A percentile compares a stretch with the other conserved stretches of the same genome.
These are phyloP conservation scores for Leccinellum albellum DNA, from an alignment of 768 basidiomycete genomes.

Conservation along the genomic window DNA sequence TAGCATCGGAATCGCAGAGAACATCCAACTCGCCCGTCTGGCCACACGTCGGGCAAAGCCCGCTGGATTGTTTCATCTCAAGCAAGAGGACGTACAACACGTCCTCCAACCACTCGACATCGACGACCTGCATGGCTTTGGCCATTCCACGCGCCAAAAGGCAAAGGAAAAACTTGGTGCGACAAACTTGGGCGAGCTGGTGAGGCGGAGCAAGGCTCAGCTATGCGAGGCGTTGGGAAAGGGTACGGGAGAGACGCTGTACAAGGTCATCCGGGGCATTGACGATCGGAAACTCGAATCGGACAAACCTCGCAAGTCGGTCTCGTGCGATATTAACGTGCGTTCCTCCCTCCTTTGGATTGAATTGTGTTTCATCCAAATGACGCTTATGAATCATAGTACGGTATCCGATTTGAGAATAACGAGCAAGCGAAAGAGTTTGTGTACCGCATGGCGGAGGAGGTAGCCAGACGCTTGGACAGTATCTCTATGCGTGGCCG, in stretches of 20 bases:
- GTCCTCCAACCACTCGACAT: conserved; percentile 71
- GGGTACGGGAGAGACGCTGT: conserved; percentile 79
- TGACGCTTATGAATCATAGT: conserved; percentile 45
- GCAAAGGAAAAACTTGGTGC: conserved; percentile 75
- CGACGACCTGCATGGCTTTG: conserved; percentile 84
- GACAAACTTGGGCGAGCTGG: conserved; percentile 65
- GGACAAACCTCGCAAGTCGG: conserved; percentile 83
- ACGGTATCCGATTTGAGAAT: conserved; percentile 90
- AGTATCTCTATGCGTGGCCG: conserved; percentile 66
- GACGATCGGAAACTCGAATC: conserved; percentile 78
- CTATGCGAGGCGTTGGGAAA: conserved; percentile 77
- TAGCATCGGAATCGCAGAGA: conserved; percentile 88
- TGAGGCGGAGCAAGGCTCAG: conserved; percentile 55
- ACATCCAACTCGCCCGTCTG: conserved; percentile 88
- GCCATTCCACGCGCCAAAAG: conserved; percentile 69
- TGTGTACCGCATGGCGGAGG: conserved; percentile 69
- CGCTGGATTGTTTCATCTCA: conserved; percentile 77
- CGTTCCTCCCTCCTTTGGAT: conserved; percentile 29
- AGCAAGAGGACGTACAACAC: conserved; percentile 44
- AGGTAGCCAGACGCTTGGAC: conserved; percentile 71
- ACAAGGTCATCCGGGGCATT: conserved; percentile 77
- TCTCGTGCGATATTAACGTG: conserved; percentile 94
- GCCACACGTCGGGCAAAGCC: conserved; percentile 93
- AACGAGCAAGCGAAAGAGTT: conserved; percentile 79
- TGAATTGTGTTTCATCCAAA: background rate